phyloP scores from a whole-genome alignment of 2,329 filamentous ascomycete species.

The Whalleya microplaca region DNA sequence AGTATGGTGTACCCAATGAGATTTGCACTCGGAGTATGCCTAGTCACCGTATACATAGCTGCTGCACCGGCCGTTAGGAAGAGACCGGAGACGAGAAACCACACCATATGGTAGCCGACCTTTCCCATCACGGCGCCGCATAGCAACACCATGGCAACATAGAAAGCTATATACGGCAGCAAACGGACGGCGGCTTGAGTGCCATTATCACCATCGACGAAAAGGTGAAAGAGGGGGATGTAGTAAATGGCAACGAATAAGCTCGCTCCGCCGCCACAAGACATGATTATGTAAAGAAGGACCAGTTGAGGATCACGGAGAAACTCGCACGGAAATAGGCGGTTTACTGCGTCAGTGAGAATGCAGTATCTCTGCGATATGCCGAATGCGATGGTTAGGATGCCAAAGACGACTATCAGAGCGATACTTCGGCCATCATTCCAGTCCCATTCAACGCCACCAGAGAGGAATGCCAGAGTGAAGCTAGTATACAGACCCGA shows the following conservation, averaged over 20 bases:
- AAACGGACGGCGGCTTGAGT: conserved; percentile 46
- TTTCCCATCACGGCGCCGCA: conserved; percentile 7
- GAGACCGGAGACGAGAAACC: conserved; percentile 11
- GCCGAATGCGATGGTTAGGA: conserved; percentile 45
- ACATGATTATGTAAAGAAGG: conserved; percentile 47
- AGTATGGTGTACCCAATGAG: conserved; percentile 22
- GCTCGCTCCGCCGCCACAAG: conserved; percentile 36
- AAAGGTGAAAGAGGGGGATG: conserved; percentile 57
- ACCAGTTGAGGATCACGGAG: conserved; percentile 42
- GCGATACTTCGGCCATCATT: conserved; percentile 49
- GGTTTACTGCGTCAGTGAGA: conserved; percentile 42
- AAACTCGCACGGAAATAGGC: conserved; percentile 52
- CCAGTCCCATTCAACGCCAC: conserved; percentile 54
- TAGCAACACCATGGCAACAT: conserved; percentile 19
- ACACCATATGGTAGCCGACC: conserved; percentile 11
- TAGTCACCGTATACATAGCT: conserved; percentile 14
- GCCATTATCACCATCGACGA: conserved; percentile 46
- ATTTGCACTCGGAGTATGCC: conserved; percentile 12
- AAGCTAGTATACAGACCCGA: conserved; percentile 39
- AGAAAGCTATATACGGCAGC: conserved; percentile 37
- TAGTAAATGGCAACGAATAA: conserved; percentile 50
- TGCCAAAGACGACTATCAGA: conserved; percentile 48
- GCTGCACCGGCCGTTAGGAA: conserved; percentile 13
- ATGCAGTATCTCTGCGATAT: conserved; percentile 49
- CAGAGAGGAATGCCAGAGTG: conserved; percentile 46